phyloP scores from a whole-genome alignment of 805 yeast species.

The Sugiyamaella qingdaonensis region DNA sequence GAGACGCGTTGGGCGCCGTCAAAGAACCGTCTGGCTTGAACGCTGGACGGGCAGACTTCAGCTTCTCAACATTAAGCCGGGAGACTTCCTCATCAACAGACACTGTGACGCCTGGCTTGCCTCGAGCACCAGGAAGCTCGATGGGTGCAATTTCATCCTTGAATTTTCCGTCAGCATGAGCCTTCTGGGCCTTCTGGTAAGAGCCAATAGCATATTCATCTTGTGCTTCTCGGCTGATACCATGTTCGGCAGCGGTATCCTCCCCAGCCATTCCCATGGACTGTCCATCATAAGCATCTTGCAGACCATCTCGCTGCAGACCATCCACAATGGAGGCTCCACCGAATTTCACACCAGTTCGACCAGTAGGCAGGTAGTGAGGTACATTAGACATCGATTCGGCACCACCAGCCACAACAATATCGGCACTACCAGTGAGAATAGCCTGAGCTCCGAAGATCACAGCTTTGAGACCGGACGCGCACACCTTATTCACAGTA shows the following conservation, averaged over 20 bases:
- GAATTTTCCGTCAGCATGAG: constrained; percentile 79
- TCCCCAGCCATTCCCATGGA: constrained; percentile 99
- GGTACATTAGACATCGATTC: constrained; percentile 97
- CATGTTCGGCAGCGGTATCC: constrained; percentile 84
- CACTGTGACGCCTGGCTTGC: constrained; percentile 75
- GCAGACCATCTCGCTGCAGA: constrained; percentile 84
- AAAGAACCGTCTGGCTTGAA: constrained; percentile 95
- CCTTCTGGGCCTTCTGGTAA: constrained; percentile 80
- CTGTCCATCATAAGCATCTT: constrained; percentile 81
- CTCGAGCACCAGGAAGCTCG: constrained; percentile 80
- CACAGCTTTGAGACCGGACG: constrained; percentile 90
- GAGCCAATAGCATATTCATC: constrained; percentile 83
- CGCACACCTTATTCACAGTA: constrained; percentile 94
- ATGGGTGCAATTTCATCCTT: constrained; percentile 78
- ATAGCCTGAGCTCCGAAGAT: constrained; percentile 89
- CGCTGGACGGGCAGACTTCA: constrained; percentile 85
- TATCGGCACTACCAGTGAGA: constrained; percentile 82
- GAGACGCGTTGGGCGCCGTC: constrained; percentile 96
- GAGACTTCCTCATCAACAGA: constrained; percentile 77
- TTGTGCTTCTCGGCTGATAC: constrained; percentile 76
- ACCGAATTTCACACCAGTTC: constrained; percentile 89
- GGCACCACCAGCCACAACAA: constrained; percentile 95
- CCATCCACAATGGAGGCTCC: constrained; percentile 79
- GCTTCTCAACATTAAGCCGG: constrained; percentile 71
- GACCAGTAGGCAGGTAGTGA: constrained; percentile 80